Evolutionary conservation across 2,329 filamentous ascomycete species (phyloP).

Genomic region (Colletotrichum destructivum): DNA sequence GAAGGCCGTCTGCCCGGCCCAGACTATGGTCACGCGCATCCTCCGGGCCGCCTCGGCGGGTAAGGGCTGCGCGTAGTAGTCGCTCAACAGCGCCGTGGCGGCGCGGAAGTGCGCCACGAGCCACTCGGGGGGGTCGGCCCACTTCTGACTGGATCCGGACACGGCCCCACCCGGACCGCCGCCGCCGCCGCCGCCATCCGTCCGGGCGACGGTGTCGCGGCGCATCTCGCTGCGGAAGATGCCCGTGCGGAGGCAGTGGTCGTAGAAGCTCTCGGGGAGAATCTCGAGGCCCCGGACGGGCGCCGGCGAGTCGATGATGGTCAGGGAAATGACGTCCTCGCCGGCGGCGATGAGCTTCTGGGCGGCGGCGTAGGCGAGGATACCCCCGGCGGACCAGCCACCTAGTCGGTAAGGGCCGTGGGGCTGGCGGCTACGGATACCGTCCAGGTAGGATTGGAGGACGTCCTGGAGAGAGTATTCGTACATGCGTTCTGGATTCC

Average conservation of each 20-base stretch:
- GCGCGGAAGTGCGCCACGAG: slow-evolving; percentile 81
- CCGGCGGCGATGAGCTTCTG: slow-evolving; percentile 71
- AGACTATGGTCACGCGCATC: slow-evolving; percentile 75
- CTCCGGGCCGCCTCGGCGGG: slow-evolving; percentile 71
- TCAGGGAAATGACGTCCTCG: slow-evolving; percentile 70
- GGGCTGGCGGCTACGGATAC: slow-evolving; percentile 62
- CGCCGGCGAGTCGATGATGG: slow-evolving; percentile 77
- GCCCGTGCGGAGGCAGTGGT: slow-evolving; percentile 81
- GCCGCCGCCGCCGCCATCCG: too few relatives aligned
- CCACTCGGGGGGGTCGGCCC: slow-evolving; percentile 76
- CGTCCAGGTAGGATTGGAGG: slow-evolving; percentile 6
- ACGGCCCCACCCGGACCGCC: too few relatives aligned
- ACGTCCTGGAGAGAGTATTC: slow-evolving; percentile 8
- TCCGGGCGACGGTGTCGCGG: too few relatives aligned
- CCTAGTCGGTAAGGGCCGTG: slow-evolving; percentile 76
- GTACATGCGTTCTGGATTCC: slow-evolving; percentile 52
- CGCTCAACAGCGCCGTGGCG: slow-evolving; percentile 76
- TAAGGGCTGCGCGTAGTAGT: slow-evolving; percentile 71
- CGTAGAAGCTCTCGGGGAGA: slow-evolving; percentile 74
- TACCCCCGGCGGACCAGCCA: slow-evolving; percentile 86
- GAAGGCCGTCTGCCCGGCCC: slow-evolving; percentile 82
- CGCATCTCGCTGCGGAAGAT: slow-evolving; percentile 71
- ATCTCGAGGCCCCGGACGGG: slow-evolving; percentile 76
- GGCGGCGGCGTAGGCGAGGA: slow-evolving; percentile 78
- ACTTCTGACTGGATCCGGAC: slow-evolving; percentile 57